Evolutionary conservation across 768 basidiomycete species (phyloP), one percentile per base, ranked within the genome.

Genomic region (Exidia glandulosa): DNA sequence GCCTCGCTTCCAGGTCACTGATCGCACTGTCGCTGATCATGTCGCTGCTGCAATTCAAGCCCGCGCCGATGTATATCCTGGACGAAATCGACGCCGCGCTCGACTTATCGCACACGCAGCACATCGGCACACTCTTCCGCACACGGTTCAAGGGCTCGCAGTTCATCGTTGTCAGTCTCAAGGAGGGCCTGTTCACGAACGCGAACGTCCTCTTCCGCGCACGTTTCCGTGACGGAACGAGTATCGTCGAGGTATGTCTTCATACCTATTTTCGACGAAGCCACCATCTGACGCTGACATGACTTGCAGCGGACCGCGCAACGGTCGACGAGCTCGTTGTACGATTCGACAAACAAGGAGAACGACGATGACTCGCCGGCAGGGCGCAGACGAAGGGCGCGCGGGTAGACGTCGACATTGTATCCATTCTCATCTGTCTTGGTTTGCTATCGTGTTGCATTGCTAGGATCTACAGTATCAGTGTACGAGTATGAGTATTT

Each of bases 41-140:
- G 94, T 89, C 96, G 0, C 82, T 99, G 19, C 84, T 98, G n/a
- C 94, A 97, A 70, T 97, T 97, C 81, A 97, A 97, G 69, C 94
- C 95, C 7, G 94, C 95, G 16, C 95, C 94, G 2, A 94, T 98
- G 92, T 98, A 98, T 72, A 99, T 99, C 69, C 82, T 99, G 9
- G 96, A 99, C 74, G 96, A 99, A 73, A 95, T 99, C 63, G 96
- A 98, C 71, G 94, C 96, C 0, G 95, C 95, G 7, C 81, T 98
- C 30, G 96, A 99, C 73, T 76, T 98, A 13, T 94, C 92, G 31
- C 93, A 95, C 66, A 95, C 92, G 1, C 94, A 98, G 67, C 92
- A 99, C 72, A 97, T 99, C 61, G 96, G 95, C 32, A 91, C 93
- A 64, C 82, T 98, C n/a, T 98, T 99, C 83, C 82, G 88, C 45